Percentiles rank a stretch among this genome's conserved stretches.
Evolutionary conservation across 331 rosid genomes (phyloP).

Genomic region (Erythrophleum ivorense): DNA sequence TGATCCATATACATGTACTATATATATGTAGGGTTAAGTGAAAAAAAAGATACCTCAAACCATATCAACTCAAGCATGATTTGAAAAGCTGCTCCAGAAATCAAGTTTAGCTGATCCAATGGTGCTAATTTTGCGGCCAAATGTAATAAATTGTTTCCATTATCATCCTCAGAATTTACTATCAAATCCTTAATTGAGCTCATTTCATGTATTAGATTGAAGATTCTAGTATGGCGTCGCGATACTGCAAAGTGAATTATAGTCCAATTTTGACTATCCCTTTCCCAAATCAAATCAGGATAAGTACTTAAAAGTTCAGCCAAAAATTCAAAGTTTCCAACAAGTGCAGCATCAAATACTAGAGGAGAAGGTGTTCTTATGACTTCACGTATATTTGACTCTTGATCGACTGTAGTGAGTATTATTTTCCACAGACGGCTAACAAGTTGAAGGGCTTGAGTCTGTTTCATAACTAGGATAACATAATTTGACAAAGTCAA

Average conservation of each 20-base stretch:
- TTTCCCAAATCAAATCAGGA: constrained; percentile 48
- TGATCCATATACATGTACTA: not conserved
- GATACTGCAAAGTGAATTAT: constrained; percentile 50
- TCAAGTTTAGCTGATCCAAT: no score
- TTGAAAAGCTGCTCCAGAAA: no score
- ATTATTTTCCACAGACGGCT: constrained; percentile 16
- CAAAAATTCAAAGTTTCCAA: constrained; percentile 52
- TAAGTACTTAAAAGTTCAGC: constrained; percentile 32
- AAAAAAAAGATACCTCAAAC: no score
- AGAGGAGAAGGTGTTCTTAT: constrained; percentile 29
- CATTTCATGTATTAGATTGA: constrained; percentile 46
- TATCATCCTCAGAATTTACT: no score
- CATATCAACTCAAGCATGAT: no score
- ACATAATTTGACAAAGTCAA: no score
- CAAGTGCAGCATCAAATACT: constrained; percentile 34
- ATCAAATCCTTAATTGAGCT: no score
- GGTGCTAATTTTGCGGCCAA: no score
- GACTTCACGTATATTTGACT: not conserved
- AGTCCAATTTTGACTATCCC: constrained; percentile 17
- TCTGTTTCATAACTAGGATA: not conserved
- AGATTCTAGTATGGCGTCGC: constrained; percentile 48
- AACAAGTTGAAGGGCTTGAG: constrained; percentile 27
- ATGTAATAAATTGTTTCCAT: no score
- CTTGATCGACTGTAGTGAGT: not conserved
- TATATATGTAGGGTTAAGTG: constrained; percentile 24